phyloP scores from a whole-genome alignment of 352 stramenopile genomes.

The Phytophthora multivora region DNA sequence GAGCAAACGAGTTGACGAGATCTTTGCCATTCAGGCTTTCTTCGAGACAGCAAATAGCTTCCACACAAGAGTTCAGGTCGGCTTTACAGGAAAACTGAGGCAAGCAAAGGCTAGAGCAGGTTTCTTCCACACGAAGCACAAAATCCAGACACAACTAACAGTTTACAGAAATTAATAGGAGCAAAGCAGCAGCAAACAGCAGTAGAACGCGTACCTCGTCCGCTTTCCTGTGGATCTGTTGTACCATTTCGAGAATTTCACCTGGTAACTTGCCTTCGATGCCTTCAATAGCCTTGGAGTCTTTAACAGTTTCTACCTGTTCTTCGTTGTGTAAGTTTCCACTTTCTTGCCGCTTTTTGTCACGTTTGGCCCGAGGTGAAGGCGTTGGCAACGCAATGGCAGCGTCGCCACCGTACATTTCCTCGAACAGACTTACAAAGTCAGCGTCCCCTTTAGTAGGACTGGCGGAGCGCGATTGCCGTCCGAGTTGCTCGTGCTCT shows the following conservation, averaged over 20 bases:
- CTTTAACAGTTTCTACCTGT: neutral
- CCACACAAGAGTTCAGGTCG: conserved; percentile 3
- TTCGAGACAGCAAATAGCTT: conserved; percentile 18
- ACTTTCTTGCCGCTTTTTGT: neutral
- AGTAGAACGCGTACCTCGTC: conserved; percentile 8
- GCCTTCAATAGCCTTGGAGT: neutral
- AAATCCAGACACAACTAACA: conserved; percentile 5
- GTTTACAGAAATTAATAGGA: neutral
- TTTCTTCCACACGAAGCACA: neutral
- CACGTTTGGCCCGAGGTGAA: conserved; percentile 4
- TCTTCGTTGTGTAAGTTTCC: neutral
- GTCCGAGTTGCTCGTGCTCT: conserved; percentile 17
- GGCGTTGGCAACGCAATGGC: conserved; percentile 13
- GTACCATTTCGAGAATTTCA: conserved; percentile 10
- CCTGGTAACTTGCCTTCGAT: neutral
- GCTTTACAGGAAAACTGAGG: neutral
- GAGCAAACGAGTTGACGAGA: conserved; percentile 11
- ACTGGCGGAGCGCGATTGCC: conserved; percentile 5
- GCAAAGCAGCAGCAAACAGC: neutral
- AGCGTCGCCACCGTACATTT: conserved; percentile 31
- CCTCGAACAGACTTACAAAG: conserved; percentile 31
- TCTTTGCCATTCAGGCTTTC: conserved; percentile 1
- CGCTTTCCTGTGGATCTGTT: conserved; percentile 8
- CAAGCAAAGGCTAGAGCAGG: conserved; percentile 9
- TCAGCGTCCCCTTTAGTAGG: conserved; percentile 1